Conservation (phyloP, 306 rosid genomes). For the Adenanthera pavonina region DNA sequence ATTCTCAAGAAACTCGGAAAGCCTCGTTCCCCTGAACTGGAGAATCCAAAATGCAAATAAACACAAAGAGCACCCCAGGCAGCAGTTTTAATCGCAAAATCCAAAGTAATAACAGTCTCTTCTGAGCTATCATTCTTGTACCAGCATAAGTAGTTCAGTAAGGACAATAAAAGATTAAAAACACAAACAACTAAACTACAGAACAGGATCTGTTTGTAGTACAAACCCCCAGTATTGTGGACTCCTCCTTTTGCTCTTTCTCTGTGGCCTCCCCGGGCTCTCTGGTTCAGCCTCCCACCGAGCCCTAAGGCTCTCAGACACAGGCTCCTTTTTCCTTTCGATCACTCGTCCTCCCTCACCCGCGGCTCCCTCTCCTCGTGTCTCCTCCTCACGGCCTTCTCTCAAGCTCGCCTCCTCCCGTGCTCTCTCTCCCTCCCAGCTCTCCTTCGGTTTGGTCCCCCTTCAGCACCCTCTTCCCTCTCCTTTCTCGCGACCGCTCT, state of each 20-base stretch:
- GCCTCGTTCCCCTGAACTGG: slow-evolving; percentile 25
- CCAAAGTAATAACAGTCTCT: slow-evolving; percentile 46
- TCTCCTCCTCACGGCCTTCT: too few relatives aligned
- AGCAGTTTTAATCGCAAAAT: slow-evolving; percentile 53
- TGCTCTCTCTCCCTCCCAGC: too few relatives aligned
- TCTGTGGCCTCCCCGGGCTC: slow-evolving; percentile 32
- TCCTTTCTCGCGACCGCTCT: too few relatives aligned
- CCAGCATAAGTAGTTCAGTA: slow-evolving; percentile 57
- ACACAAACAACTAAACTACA: slow-evolving; percentile 45
- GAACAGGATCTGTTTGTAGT: slow-evolving; percentile 34
- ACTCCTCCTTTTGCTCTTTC: slow-evolving; percentile 40
- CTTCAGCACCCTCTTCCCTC: too few relatives aligned
- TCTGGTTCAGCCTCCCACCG: too few relatives aligned
- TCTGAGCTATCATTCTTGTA: slow-evolving; percentile 48
- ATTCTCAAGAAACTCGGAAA: slow-evolving; percentile 52
- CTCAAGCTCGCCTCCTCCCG: too few relatives aligned
- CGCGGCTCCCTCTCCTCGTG: too few relatives aligned
- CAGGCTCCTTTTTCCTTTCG: too few relatives aligned
- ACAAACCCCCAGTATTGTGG: slow-evolving; percentile 22
- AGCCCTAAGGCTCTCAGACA: too few relatives aligned
- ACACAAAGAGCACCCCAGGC: slow-evolving; percentile 57
- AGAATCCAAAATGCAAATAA: slow-evolving; percentile 43
- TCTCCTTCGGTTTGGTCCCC: too few relatives aligned
- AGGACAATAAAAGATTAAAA: slow-evolving; percentile 50
- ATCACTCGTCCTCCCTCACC: too few relatives aligned